Evolutionary conservation across 768 basidiomycete genomes (phyloP), one percentile per base, ranked within the genome.

Genomic region (Leccinum imitatum): DNA sequence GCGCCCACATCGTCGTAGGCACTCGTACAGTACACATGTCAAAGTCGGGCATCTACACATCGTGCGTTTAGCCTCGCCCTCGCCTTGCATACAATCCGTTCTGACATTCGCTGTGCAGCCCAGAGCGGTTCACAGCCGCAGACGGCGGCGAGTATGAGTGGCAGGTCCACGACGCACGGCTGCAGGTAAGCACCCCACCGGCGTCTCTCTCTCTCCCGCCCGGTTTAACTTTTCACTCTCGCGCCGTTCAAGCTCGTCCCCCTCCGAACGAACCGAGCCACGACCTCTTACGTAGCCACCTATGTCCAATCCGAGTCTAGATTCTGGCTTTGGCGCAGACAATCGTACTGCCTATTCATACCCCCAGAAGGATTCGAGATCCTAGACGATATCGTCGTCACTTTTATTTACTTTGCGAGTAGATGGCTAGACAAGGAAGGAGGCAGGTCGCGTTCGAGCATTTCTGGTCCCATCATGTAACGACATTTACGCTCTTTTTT

Each of bases 311-410:
- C 68, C 3, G 46, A 56, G 0, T 61, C 68, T 2, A 59, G 65
- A 1, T 59, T 58, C 10, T 61, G 63, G 21, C 25, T 64, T 9
- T 39, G 54, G 5, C 66, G 66, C 6, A 69, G 58, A 56, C 37
- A 57, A 15, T 58, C 62, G 4, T 66, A 69, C 3, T 65, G 70
- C 10, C 61, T 76, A 6, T 65, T 66, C 33, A 41, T 77, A 21
- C 59, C 69, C 11, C 72, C 72, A 8, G 70, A 69, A 30, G 75
- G 73, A 6, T 46, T 57, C 10, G 61, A 52, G 31, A 75, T 76
- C 41, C 58, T 76, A 13, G 75, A 77, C 53, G 76, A 76, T 37
- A 75, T 76, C 37, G 25, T 76, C 33, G 72, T 75, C 56, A 76
- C 76, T 0, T 76, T 77, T 31, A 59, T 77, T 19, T 77, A 73